Conservation (phyloP, 495 filamentous ascomycete genomes). For the Aspergillus ostianus region DNA sequence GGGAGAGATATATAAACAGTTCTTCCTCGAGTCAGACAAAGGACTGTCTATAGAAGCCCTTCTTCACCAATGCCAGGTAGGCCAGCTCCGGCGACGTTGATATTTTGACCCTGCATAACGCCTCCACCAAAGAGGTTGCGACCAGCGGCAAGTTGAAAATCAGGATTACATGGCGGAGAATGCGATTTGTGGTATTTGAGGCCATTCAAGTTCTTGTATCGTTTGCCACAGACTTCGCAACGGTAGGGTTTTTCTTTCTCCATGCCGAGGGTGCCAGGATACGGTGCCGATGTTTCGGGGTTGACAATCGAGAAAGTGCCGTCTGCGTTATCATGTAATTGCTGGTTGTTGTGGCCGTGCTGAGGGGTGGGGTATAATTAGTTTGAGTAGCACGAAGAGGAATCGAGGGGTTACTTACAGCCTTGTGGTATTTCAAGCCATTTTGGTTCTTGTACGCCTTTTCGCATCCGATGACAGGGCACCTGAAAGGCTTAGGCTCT, state of each 20-base stretch:
- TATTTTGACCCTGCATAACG: slow-evolving; percentile 52
- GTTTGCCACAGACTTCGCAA: slow-evolving; percentile 94
- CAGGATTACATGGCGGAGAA: slow-evolving; percentile 67
- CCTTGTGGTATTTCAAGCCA: slow-evolving; percentile 82
- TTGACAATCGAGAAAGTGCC: slow-evolving; percentile 98
- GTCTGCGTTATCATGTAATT: slow-evolving; percentile 90
- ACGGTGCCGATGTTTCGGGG: slow-evolving; percentile 87
- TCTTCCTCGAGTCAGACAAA: slow-evolving; percentile 6
- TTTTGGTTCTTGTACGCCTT: slow-evolving; percentile 99
- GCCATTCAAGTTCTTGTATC: slow-evolving; percentile 98
- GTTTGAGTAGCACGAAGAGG: background rate
- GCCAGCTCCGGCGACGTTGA: slow-evolving; percentile 51
- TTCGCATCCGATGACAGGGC: slow-evolving; percentile 96
- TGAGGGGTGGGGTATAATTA: slow-evolving; percentile 25
- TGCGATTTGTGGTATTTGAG: slow-evolving; percentile 91
- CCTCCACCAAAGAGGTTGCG: slow-evolving; percentile 45
- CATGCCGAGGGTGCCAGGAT: slow-evolving; percentile 96
- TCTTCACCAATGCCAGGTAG: slow-evolving; percentile 53
- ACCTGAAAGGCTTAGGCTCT: slow-evolving; percentile 94
- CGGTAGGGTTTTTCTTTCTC: slow-evolving; percentile 99
- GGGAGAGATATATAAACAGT: slow-evolving; percentile 13
- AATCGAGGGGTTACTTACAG: slow-evolving; percentile 49
- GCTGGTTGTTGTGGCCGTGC: slow-evolving; percentile 96
- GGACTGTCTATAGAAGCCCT: slow-evolving; percentile 38
- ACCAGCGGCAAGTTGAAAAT: slow-evolving; percentile 44